phyloP scores from a whole-genome alignment of 1,284 basidiomycete genomes.

The Naganishia cerealis region DNA sequence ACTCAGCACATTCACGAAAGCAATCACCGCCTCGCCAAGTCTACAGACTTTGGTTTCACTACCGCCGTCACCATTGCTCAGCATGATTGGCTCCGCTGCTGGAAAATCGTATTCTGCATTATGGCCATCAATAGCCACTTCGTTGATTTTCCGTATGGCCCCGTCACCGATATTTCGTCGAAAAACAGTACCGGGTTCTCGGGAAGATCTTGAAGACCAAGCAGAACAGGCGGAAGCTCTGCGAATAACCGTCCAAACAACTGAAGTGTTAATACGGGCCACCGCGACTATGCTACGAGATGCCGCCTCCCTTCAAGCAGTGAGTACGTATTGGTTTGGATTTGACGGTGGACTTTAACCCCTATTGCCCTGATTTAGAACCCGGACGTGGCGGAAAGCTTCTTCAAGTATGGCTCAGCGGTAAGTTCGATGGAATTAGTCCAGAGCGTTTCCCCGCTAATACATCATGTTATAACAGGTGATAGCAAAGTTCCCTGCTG shows the following conservation, averaged over 20 bases:
- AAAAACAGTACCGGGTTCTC: constrained; percentile 49
- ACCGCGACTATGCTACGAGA: constrained; percentile 18
- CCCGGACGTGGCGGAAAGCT: constrained; percentile 82
- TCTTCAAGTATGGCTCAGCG: constrained; percentile 73
- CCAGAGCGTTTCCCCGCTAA: not conserved
- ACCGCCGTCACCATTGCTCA: constrained; percentile 71
- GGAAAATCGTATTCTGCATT: constrained; percentile 72
- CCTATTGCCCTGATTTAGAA: constrained; percentile 45
- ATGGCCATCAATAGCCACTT: constrained; percentile 77
- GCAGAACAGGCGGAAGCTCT: constrained; percentile 10
- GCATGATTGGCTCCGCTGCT: constrained; percentile 72
- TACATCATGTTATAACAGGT: constrained; percentile 23
- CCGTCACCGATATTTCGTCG: constrained; percentile 50
- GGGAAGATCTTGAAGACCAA: constrained; percentile 2
- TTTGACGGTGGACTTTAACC: not conserved
- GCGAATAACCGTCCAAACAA: constrained; percentile 1
- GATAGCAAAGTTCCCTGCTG: constrained; percentile 60
- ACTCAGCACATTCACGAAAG: constrained; percentile 74
- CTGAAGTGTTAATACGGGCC: constrained; percentile 20
- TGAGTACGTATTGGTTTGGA: not conserved
- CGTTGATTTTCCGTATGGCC: constrained; percentile 74
- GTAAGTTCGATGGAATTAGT: constrained; percentile 6
- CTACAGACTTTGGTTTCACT: constrained; percentile 70
- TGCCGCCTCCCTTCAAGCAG: constrained; percentile 18
- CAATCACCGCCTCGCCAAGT: constrained; percentile 69